Conservation (phyloP, 768 basidiomycete genomes). For the Pseudohyphozyma bogoriensis region DNA sequence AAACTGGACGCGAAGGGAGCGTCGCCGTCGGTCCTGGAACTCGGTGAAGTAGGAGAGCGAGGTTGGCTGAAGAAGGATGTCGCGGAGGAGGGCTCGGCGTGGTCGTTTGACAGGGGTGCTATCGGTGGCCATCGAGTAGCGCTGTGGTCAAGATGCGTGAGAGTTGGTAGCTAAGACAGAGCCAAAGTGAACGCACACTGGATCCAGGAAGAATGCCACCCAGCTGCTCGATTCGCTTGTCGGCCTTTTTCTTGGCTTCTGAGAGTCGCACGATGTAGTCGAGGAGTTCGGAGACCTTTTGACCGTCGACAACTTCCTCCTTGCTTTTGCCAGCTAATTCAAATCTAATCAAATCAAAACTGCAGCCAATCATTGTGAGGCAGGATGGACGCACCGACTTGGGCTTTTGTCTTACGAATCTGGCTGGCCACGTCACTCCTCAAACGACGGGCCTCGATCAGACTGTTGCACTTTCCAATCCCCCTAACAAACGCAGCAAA, state of each 20-base stretch:
- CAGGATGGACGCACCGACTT: constrained; percentile 49
- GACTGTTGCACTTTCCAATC: constrained; percentile 66
- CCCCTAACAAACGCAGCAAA: constrained; percentile 87
- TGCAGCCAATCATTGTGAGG: too few species aligned
- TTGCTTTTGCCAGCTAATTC: constrained; percentile 72
- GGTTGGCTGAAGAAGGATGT: constrained; percentile 75
- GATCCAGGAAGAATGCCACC: constrained; percentile 46
- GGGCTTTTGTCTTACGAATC: constrained; percentile 64
- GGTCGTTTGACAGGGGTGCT: not conserved
- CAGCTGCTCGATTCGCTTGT: constrained; percentile 69
- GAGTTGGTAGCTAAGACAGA: not conserved
- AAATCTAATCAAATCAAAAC: too few species aligned
- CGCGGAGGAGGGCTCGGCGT: constrained; percentile 52
- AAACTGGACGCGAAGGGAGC: constrained; percentile 82
- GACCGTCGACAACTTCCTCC: constrained; percentile 58
- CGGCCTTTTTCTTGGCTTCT: constrained; percentile 75
- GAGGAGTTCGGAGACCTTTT: constrained; percentile 9
- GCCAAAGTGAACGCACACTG: too few species aligned
- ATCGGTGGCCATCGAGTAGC: not conserved
- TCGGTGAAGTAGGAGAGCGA: constrained; percentile 96
- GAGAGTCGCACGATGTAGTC: constrained; percentile 77
- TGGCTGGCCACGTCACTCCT: constrained; percentile 84
- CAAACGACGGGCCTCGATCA: constrained; percentile 77
- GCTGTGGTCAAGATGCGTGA: too few species aligned
- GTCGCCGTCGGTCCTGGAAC: constrained; percentile 84